Evolutionary conservation across 2,329 filamentous ascomycete species (phyloP).

Genomic region (Fusarium dlaminii): DNA sequence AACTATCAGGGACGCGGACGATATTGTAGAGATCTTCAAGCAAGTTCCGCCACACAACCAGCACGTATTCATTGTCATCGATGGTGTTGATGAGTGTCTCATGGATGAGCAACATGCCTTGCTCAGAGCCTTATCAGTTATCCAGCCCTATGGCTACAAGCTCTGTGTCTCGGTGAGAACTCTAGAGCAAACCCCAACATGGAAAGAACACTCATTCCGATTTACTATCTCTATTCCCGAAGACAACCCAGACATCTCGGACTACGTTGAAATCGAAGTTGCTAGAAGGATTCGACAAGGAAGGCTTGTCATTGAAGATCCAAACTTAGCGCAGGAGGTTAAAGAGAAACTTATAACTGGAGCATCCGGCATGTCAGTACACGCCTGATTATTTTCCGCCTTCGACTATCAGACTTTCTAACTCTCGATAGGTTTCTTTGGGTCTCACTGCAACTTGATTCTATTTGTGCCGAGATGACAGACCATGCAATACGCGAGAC

Average conservation of each 20-base stretch:
- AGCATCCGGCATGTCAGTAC: conserved; percentile 47
- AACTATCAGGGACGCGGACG: neutral
- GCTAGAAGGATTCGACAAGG: neutral
- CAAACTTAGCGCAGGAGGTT: conserved; percentile 29
- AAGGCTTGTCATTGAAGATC: conserved; percentile 22
- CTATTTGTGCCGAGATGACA: conserved; percentile 47
- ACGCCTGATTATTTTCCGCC: accelerated
- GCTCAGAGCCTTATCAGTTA: neutral
- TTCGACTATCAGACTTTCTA: accelerated
- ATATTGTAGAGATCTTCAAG: neutral
- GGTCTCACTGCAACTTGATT: conserved; percentile 48
- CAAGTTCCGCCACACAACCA: neutral
- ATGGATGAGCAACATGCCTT: neutral
- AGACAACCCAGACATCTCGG: conserved; percentile 38
- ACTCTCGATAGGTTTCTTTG: conserved; percentile 43
- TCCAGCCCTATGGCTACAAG: neutral
- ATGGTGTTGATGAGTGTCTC: conserved; percentile 33
- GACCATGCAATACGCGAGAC: conserved; percentile 49
- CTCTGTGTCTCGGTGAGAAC: neutral
- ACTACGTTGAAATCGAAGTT: conserved; percentile 33
- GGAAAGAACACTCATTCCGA: neutral
- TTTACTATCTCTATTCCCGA: conserved; percentile 11
- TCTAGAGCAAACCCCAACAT: neutral
- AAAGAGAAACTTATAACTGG: conserved; percentile 33
- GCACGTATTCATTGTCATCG: conserved; percentile 7